Evolutionary conservation across 495 filamentous ascomycete species (phyloP).

Genomic region (Podospora pseudocomata): DNA sequence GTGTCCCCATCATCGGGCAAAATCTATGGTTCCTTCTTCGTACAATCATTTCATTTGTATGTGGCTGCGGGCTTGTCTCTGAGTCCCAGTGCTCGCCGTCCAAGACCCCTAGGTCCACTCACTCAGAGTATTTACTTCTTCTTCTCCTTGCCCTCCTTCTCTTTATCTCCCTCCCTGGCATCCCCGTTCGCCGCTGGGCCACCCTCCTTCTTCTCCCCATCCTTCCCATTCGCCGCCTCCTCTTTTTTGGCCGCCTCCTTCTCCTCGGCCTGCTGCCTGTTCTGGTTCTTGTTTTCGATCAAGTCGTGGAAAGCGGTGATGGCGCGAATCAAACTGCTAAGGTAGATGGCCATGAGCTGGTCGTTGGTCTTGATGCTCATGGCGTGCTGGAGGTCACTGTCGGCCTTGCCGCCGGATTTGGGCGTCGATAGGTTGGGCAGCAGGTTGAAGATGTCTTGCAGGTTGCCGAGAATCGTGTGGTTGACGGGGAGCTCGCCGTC

Average conservation of each 20-base stretch:
- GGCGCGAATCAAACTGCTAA: constrained; percentile 91
- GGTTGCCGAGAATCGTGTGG: constrained; percentile 93
- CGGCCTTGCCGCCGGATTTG: constrained; percentile 48
- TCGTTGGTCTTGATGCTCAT: constrained; percentile 99
- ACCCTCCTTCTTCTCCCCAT: constrained; percentile 61
- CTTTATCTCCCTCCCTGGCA: constrained; percentile 43
- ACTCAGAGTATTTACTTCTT: constrained; percentile 29
- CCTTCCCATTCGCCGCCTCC: constrained; percentile 51
- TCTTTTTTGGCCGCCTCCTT: constrained; percentile 71
- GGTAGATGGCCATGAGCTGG: constrained; percentile 95
- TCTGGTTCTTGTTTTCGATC: constrained; percentile 99
- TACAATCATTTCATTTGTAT: constrained; percentile 14
- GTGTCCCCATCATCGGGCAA: constrained; percentile 13
- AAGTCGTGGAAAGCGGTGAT: constrained; percentile 99
- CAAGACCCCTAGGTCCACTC: neutral
- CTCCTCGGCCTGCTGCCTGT: constrained; percentile 93
- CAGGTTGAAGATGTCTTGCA: constrained; percentile 98
- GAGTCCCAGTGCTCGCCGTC: neutral
- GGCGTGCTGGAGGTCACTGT: constrained; percentile 79
- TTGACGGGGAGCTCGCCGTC: constrained; percentile 90
- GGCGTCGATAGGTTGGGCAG: constrained; percentile 94
- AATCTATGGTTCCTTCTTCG: neutral
- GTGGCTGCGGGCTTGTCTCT: neutral
- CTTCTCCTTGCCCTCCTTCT: constrained; percentile 38
- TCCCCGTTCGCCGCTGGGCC: constrained; percentile 57